Percentiles rank a stretch among this genome's conserved stretches.
phyloP scores from a whole-genome alignment of 768 basidiomycete genomes.

The Termitomyces titanicus region DNA sequence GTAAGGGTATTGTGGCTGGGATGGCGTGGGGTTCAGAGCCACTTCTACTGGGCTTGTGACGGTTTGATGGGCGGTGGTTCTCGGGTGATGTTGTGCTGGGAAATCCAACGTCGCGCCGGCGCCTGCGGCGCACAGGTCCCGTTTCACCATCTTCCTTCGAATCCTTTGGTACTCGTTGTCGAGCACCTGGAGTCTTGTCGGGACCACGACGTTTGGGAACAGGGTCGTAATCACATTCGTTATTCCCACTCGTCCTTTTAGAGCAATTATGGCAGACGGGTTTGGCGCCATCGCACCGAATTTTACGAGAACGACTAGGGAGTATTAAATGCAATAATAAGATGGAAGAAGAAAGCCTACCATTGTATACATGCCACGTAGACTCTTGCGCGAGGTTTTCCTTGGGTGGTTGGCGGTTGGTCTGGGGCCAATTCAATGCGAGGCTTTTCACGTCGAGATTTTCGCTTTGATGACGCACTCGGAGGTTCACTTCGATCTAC shows the following conservation, averaged over 20 bases:
- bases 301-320: slow-evolving; percentile 69
- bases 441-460: slow-evolving; percentile 50
- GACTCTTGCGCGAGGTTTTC: slow-evolving; percentile 70
- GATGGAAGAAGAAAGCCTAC: slow-evolving; percentile 32
- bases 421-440: slow-evolving; percentile 68
- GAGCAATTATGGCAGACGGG: slow-evolving; percentile 73
- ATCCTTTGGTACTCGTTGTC: slow-evolving; percentile 55
- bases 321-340: neutral
- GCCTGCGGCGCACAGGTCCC: slow-evolving; percentile 31
- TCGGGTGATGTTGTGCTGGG: slow-evolving; percentile 9
- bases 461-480: slow-evolving; percentile 26
- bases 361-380: slow-evolving; percentile 81
- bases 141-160: slow-evolving; percentile 30
- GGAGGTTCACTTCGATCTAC: neutral
- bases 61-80: neutral
- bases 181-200: slow-evolving; percentile 75
- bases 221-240: slow-evolving; percentile 63
- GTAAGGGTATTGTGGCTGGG: slow-evolving; percentile 2
- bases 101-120: slow-evolving; percentile 22
- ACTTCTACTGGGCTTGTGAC: neutral
- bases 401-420: slow-evolving; percentile 79
- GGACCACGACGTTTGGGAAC: slow-evolving; percentile 78
- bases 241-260: slow-evolving; percentile 40
- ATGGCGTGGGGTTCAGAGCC: slow-evolving; percentile 4
- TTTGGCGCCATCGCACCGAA: slow-evolving; percentile 79